phyloP scores from a whole-genome alignment of 805 yeast species.

The Wickerhamomyces ciferrii region DNA sequence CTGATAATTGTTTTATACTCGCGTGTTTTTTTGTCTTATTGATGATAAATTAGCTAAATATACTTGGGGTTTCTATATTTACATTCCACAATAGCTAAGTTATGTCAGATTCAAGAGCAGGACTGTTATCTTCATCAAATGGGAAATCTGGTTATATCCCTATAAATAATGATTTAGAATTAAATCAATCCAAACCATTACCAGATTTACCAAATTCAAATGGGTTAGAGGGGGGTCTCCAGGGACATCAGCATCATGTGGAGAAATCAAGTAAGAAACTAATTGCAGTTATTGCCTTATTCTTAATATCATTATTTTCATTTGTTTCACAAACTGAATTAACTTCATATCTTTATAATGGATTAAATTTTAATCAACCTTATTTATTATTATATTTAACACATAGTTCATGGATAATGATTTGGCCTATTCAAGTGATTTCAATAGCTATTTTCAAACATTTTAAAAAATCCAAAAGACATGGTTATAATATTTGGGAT shows the following conservation, averaged over 20 bases:
- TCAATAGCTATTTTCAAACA: slow-evolving; percentile 44
- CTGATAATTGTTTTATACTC: neutral
- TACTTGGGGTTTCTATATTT: too few species aligned
- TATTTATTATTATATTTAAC: slow-evolving; percentile 60
- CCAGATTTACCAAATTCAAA: too few species aligned
- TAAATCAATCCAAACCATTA: too few species aligned
- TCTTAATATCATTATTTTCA: slow-evolving; percentile 43
- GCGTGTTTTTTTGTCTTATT: neutral
- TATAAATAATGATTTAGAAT: neutral
- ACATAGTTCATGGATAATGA: slow-evolving; percentile 71
- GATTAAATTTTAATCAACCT: slow-evolving; percentile 60
- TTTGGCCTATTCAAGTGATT: slow-evolving; percentile 66
- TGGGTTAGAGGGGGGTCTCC: too few species aligned
- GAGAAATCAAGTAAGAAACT: slow-evolving; percentile 25
- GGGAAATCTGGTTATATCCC: neutral
- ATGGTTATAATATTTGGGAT: slow-evolving; percentile 8
- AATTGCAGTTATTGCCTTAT: slow-evolving; percentile 40
- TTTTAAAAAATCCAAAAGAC: slow-evolving; percentile 18
- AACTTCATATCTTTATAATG: slow-evolving; percentile 61
- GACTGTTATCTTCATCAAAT: neutral
- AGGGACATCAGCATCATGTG: slow-evolving; percentile 5
- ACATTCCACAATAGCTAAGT: too few species aligned
- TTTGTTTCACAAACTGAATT: slow-evolving; percentile 81
- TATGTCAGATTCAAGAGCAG: neutral
- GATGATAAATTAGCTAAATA: too few species aligned